phyloP scores from a whole-genome alignment of 768 basidiomycete species.

The Leucosporidium yakuticum region DNA sequence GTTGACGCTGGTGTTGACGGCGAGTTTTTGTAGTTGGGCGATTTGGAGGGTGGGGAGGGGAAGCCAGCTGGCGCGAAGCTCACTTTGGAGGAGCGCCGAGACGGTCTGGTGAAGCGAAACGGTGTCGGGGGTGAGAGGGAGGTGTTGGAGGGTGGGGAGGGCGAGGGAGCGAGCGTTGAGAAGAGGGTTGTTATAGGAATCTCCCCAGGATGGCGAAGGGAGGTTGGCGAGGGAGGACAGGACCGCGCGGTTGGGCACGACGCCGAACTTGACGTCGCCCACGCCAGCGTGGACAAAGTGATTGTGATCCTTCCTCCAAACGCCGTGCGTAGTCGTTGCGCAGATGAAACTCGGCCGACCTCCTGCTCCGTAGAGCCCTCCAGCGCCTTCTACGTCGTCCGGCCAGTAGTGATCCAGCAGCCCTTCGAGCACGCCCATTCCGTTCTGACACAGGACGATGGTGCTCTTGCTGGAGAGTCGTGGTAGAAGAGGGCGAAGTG shows the following conservation, averaged over 20 bases:
- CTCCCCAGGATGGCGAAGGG: slow-evolving; percentile 5
- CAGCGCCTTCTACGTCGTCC: slow-evolving; percentile 44
- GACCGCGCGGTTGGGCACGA: slow-evolving; percentile 62
- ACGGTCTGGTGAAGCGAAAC: slow-evolving; percentile 61
- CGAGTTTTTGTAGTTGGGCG: slow-evolving; percentile 70
- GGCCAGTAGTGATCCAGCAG: slow-evolving; percentile 63
- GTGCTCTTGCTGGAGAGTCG: slow-evolving; percentile 65
- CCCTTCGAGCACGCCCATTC: slow-evolving; percentile 84
- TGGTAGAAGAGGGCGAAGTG: slow-evolving; percentile 56
- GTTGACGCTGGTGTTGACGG: slow-evolving; percentile 74
- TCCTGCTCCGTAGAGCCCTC: slow-evolving; percentile 39
- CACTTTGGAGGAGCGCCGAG: slow-evolving; percentile 55
- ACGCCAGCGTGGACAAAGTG: slow-evolving; percentile 65
- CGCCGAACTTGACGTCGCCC: slow-evolving; percentile 69
- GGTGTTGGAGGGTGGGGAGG: slow-evolving; percentile 25
- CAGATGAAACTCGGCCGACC: slow-evolving; percentile 79
- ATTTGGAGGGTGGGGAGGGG: slow-evolving; percentile 63
- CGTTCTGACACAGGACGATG: slow-evolving; percentile 88
- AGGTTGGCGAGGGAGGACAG: slow-evolving; percentile 17
- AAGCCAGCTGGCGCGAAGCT: slow-evolving; percentile 60
- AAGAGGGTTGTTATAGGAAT: slow-evolving; percentile 26
- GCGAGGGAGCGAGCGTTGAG: slow-evolving; percentile 33
- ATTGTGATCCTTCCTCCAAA: slow-evolving; percentile 51
- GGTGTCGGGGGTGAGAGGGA: slow-evolving; percentile 27
- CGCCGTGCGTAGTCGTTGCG: slow-evolving; percentile 74